Evolutionary conservation across 2,329 filamentous ascomycete genomes (phyloP).

Genomic region (Chaetomium strumarium): DNA sequence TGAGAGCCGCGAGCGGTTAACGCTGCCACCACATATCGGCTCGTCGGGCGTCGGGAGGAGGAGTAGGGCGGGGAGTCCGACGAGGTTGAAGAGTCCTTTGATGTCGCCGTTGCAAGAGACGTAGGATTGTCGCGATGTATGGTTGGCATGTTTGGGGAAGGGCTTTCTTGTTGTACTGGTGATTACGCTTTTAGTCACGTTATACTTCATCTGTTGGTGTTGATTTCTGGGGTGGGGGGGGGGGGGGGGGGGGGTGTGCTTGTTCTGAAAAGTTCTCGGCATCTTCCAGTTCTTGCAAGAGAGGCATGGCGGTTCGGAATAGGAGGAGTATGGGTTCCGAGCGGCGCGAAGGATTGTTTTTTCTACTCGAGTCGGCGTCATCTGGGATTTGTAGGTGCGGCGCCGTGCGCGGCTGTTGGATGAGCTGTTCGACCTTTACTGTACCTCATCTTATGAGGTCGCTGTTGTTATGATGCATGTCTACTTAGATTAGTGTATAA

Average conservation of each 20-base stretch:
- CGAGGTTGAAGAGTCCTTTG: conserved; percentile 53
- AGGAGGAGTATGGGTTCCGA: neutral
- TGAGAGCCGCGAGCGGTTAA: conserved; percentile 75
- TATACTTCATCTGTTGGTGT: conserved; percentile 7
- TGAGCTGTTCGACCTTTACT: neutral
- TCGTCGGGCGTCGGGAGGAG: conserved; percentile 50
- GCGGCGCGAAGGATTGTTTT: conserved; percentile 2
- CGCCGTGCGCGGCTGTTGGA: neutral
- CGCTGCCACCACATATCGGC: conserved; percentile 45
- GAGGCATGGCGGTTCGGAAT: conserved; percentile 1
- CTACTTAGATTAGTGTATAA: neutral
- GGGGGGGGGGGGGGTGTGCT: too few relatives aligned
- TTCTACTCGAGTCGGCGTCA: conserved; percentile 2
- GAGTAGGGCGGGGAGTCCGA: conserved; percentile 53
- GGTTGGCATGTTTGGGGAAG: neutral
- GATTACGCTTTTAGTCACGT: neutral
- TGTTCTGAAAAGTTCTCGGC: conserved; percentile 5
- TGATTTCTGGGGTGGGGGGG: neutral
- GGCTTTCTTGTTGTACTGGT: neutral
- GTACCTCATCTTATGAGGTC: neutral
- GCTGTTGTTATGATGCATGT: conserved; percentile 11
- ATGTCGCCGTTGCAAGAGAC: conserved; percentile 43
- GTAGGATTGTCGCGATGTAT: conserved; percentile 15
- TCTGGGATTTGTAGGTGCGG: neutral
- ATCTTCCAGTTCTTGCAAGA: conserved; percentile 4